Conservation (phyloP, 257 asterid genomes). For the Przewalskia tangutica region DNA sequence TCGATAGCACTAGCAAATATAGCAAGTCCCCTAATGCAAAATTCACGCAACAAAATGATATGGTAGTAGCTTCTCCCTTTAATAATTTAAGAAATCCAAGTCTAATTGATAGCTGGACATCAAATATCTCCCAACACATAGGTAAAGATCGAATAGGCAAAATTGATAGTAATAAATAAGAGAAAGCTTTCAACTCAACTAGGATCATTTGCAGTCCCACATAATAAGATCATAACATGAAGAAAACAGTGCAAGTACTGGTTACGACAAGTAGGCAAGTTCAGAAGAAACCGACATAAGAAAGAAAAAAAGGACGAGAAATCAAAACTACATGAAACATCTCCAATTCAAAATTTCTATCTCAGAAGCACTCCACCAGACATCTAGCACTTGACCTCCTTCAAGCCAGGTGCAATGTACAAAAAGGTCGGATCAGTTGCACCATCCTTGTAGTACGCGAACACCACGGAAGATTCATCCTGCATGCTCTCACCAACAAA, state of each 20-base stretch:
- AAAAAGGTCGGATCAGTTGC: slow-evolving; percentile 80
- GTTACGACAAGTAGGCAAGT: background rate
- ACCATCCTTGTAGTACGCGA: slow-evolving; percentile 89
- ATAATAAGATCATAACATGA: background rate
- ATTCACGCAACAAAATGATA: background rate
- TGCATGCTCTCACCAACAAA: slow-evolving; percentile 90
- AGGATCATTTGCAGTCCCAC: background rate
- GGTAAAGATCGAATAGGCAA: background rate
- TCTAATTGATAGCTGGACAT: background rate
- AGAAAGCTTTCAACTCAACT: background rate
- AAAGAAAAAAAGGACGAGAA: background rate
- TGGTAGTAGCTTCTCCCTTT: background rate
- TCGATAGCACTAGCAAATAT: too few relatives aligned
- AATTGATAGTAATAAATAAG: background rate
- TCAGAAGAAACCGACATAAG: background rate
- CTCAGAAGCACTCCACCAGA: background rate
- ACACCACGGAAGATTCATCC: slow-evolving; percentile 56
- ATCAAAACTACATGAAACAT: background rate
- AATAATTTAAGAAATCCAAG: background rate
- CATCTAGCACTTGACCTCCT: slow-evolving; percentile 72
- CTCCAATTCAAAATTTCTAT: background rate
- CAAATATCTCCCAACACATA: background rate
- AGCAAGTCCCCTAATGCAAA: too few relatives aligned
- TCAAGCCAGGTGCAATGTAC: slow-evolving; percentile 61
- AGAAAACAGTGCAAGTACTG: background rate